Evolutionary conservation across 306 rosid species (phyloP).

Genomic region (Benincasa hispida): DNA sequence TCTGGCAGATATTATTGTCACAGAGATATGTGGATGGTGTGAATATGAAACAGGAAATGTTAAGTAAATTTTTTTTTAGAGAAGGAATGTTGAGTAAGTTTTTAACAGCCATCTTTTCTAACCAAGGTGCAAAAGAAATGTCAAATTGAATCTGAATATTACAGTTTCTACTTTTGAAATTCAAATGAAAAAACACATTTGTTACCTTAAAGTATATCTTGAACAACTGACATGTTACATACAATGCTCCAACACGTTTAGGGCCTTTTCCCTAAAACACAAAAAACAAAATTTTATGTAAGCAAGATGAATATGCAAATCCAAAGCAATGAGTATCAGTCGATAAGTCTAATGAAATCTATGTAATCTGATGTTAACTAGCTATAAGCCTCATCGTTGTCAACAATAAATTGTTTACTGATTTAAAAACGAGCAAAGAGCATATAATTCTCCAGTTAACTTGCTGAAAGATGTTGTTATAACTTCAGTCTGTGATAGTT

Average conservation of each 20-base stretch:
- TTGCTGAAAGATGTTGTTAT: neutral
- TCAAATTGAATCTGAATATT: neutral
- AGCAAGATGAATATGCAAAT: neutral
- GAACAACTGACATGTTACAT: constrained; percentile 90
- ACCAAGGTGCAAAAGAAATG: neutral
- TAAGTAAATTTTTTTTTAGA: no score
- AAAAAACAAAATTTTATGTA: neutral
- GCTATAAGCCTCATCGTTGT: neutral
- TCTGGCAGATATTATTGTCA: no score
- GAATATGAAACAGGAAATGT: no score
- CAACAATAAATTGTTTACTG: neutral
- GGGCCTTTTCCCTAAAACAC: constrained; percentile 77
- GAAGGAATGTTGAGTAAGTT: no score
- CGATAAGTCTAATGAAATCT: neutral
- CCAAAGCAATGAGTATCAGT: neutral
- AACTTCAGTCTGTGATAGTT: neutral
- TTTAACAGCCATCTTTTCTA: no score
- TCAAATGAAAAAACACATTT: neutral
- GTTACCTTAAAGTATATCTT: constrained; percentile 85
- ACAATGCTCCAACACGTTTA: constrained; percentile 89
- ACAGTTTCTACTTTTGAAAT: neutral
- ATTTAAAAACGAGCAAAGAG: neutral
- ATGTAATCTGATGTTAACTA: neutral
- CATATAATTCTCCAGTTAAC: neutral
- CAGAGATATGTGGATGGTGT: no score